phyloP scores from a whole-genome alignment of 1,284 basidiomycete genomes.

The Malassezia globosa region DNA sequence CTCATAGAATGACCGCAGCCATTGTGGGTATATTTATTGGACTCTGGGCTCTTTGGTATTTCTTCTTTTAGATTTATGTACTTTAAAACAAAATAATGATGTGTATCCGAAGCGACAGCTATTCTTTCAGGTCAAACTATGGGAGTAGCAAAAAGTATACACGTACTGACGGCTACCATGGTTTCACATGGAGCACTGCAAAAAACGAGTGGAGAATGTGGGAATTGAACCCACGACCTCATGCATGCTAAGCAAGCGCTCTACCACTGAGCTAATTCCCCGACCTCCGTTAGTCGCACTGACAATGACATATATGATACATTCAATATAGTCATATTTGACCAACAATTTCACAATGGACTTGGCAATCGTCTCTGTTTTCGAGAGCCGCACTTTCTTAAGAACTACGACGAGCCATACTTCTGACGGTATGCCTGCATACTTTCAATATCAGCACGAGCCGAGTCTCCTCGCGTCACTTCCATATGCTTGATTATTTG shows the following conservation, averaged over 20 bases:
- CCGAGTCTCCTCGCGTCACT: slow-evolving; percentile 52
- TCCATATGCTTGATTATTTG: slow-evolving; percentile 78
- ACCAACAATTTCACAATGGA: no score
- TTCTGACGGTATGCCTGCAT: slow-evolving; percentile 72
- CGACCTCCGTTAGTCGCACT: no score
- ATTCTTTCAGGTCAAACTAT: no score
- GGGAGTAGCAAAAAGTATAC: not conserved
- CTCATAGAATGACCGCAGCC: slow-evolving; percentile 27
- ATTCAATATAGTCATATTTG: no score
- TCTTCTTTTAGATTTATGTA: slow-evolving; percentile 18
- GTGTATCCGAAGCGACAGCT: no score
- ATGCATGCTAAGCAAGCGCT: slow-evolving; percentile 24
- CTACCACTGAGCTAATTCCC: slow-evolving; percentile 23
- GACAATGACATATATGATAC: no score
- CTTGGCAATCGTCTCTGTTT: no score
- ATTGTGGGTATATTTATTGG: slow-evolving; percentile 28
- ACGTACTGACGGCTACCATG: not conserved
- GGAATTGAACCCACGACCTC: slow-evolving; percentile 23
- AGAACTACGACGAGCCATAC: slow-evolving; percentile 49
- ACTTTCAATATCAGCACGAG: slow-evolving; percentile 56
- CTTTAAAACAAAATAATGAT: not conserved
- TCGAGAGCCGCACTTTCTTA: no score
- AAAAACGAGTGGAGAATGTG: slow-evolving; percentile 18
- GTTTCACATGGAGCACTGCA: no score
- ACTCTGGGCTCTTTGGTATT: slow-evolving; percentile 32